These are phyloP conservation scores for Fusarium sp. DNA, from an alignment of 2,329 filamentous ascomycete genomes.

Conservation along the genomic window DNA sequence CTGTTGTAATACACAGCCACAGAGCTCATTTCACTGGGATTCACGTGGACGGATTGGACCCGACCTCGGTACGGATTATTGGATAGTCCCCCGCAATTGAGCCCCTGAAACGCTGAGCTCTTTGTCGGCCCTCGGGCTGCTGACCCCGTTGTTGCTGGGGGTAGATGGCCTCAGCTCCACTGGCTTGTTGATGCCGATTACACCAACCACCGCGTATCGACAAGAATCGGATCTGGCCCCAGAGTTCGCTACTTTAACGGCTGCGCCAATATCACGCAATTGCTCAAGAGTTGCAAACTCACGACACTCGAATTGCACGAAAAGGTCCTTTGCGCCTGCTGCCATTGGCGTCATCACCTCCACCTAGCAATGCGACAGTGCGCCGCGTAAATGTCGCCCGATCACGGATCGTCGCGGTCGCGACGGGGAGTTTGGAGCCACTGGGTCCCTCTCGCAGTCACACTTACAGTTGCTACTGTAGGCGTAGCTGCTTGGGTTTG, in stretches of 20 bases:
- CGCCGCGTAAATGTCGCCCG: conserved; percentile 65
- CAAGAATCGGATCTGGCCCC: conserved; percentile 37
- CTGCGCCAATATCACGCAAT: conserved; percentile 19
- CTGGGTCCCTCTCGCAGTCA: conserved; percentile 89
- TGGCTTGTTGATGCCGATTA: conserved; percentile 41
- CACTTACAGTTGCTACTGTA: conserved; percentile 86
- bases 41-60: conserved; percentile 33
- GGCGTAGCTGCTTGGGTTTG: conserved; percentile 92
- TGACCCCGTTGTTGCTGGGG: conserved; percentile 43
- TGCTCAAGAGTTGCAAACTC: background rate
- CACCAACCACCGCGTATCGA: conserved; percentile 45
- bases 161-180: conserved; percentile 44
- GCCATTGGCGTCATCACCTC: conserved; percentile 34
- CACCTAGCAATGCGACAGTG: conserved; percentile 49
- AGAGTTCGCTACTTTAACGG: conserved; percentile 23
- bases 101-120: conserved; percentile 40
- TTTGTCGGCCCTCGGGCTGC: conserved; percentile 40
- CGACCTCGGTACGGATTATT: conserved; percentile 44
- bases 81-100: conserved; percentile 36
- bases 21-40: background rate
- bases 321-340: conserved; percentile 31
- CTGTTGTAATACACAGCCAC: conserved; percentile 16
- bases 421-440: conserved; percentile 76
- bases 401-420: conserved; percentile 67
- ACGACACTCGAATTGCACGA: conserved; percentile 2